These are phyloP conservation scores for Aspergillus versicolor DNA, from an alignment of 2,329 filamentous ascomycete genomes.

Conservation along the genomic window DNA sequence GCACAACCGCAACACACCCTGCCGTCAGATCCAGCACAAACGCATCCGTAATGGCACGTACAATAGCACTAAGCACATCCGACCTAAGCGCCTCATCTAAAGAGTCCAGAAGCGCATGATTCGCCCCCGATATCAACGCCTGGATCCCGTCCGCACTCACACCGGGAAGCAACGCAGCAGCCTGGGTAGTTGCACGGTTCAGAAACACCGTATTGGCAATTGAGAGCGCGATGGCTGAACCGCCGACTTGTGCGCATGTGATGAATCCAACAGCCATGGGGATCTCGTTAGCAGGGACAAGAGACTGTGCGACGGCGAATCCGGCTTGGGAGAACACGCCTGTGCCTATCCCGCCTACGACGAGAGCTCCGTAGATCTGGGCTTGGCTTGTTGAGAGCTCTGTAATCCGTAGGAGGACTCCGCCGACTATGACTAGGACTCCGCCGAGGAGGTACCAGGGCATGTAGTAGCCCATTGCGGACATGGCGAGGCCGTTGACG, in stretches of 20 bases:
- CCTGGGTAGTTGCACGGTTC: background rate
- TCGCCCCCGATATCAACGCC: background rate
- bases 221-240: background rate
- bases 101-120: background rate
- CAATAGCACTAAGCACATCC: background rate
- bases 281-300: background rate
- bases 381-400: conserved; percentile 15
- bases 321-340: conserved; percentile 19
- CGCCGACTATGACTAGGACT: conserved; percentile 22
- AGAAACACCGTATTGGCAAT: conserved; percentile 2
- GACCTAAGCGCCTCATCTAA: background rate
- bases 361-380: conserved; percentile 25
- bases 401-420: conserved; percentile 21
- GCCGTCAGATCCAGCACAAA: background rate
- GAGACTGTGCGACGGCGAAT: conserved; percentile 21
- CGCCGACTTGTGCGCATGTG: background rate
- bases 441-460: conserved; percentile 26
- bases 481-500: conserved; percentile 22
- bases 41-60: background rate
- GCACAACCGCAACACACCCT: background rate
- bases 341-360: conserved; percentile 24
- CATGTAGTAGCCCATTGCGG: conserved; percentile 13
- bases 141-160: background rate
- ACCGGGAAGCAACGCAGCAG: background rate
- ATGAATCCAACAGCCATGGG: background rate